Conservation (phyloP, 2,329 filamentous ascomycete genomes). For the Colletotrichum musae region DNA sequence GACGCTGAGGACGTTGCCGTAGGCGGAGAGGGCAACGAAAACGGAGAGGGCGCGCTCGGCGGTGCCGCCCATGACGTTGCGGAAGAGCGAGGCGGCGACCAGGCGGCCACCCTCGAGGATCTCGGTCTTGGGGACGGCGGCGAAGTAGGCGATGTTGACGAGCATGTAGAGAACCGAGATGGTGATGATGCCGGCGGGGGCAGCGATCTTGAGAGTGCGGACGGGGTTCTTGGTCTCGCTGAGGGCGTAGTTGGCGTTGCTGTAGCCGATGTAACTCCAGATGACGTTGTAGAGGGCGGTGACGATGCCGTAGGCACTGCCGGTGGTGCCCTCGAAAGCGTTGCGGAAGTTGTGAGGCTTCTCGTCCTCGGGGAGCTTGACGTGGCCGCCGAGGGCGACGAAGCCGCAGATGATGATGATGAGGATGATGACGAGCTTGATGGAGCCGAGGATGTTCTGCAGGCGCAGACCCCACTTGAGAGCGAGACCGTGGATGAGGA, state of each 20-base stretch:
- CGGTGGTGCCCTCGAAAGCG: slow-evolving; percentile 76
- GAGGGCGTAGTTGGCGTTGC: slow-evolving; percentile 77
- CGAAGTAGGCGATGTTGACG: slow-evolving; percentile 78
- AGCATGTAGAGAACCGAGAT: slow-evolving; percentile 76
- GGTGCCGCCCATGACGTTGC: slow-evolving; percentile 66
- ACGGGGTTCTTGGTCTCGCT: slow-evolving; percentile 77
- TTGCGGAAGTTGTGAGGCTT: slow-evolving; percentile 75
- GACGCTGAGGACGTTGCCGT: slow-evolving; percentile 77
- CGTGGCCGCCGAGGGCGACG: slow-evolving; percentile 72
- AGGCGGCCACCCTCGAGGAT: slow-evolving; percentile 66
- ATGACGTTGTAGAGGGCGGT: slow-evolving; percentile 81
- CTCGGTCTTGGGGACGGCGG: slow-evolving; percentile 67
- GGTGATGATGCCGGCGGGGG: slow-evolving; percentile 70
- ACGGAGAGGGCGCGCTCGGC: slow-evolving; percentile 74
- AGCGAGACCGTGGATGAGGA: slow-evolving; percentile 74
- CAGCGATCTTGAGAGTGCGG: slow-evolving; percentile 75
- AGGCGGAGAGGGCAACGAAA: slow-evolving; percentile 77
- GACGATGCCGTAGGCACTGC: slow-evolving; percentile 77
- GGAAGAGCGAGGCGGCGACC: slow-evolving; percentile 68
- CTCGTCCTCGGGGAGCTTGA: slow-evolving; percentile 64
- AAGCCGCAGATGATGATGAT: slow-evolving; percentile 76
- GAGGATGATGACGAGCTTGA: slow-evolving; percentile 77
- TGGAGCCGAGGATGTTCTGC: slow-evolving; percentile 75
- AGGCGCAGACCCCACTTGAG: slow-evolving; percentile 77
- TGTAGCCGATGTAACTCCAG: slow-evolving; percentile 79